Evolutionary conservation across 2,329 filamentous ascomycete species (phyloP), one percentile per base, ranked within the genome.

Genomic region (Xylaria sp.): DNA sequence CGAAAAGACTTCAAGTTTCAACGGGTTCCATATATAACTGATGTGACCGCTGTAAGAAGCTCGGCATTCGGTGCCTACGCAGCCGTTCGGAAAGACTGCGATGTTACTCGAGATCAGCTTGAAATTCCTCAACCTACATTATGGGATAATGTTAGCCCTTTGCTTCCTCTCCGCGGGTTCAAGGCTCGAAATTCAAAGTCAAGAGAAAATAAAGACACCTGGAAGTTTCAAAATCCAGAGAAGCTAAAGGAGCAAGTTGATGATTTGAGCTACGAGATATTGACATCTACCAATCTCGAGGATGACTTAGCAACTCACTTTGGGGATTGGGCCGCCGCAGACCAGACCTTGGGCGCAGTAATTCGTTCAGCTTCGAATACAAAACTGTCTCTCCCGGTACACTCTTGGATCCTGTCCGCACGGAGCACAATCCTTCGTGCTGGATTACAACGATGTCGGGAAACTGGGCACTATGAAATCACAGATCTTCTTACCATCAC

Each of bases 1-100:
- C 85, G 86, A 11, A 96, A 96, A 68, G 93, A 97, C 72, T 97
- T 96, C 80, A 99, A 99, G 74, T 99, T 98, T 68, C 89, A 94
- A 70, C 88, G 95, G 59, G 87, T 99, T 8, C 90, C 95, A 1
- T 93, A 91, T 41, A 85, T 99, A 58, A 97, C 92, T 1, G 88
- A 93, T 35, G 92, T 96, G 13, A 84, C 90, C 31, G 88, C 89
- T 3, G 93, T 98, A 7, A 85, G 93, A 67, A 94, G 93, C 68
- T 98, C 95, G 33, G 86, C 90, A 0, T 96, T 91, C 76, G 95
- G 95, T 4, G 91, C 94, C 0, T 98, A 94, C 79, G 91, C 92
- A 33, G 93, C 92, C 3, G 85, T 97, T 46, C 87, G 95, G 47
- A 90, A 90, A 71, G 93, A 97, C 70, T 92, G 88, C 65, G 88